Base-by-base conservation (phyloP, 1,284 basidiomycete species). In the Athelia sp. region DNA sequence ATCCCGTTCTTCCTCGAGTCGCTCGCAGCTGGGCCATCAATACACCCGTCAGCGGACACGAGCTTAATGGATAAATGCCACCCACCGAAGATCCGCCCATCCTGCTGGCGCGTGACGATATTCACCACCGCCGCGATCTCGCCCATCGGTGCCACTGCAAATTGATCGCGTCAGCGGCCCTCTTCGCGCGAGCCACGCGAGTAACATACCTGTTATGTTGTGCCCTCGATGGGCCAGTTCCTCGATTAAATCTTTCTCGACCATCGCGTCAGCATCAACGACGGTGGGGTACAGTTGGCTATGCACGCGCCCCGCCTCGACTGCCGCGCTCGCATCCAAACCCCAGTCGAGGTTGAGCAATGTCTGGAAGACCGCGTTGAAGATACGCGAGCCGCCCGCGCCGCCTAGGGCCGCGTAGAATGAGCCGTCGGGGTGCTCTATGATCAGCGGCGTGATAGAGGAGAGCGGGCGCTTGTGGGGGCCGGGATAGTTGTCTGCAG, bases 281-380 rank as follows among this genome's bases (percentile, higher is more conserved):
- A 67, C 42, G 14, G 63, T 52, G 0, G 96, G 95, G 53, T 85
- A 86, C 23, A 97, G 72, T 64, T 98, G 96, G 62, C 97, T 83
- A 62, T 98, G 95, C n/a, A 97, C 63, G n/a, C 95, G 76, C 0
- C 90, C 86, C 54, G 71, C 78, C 66, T 98, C 96, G 32, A 98
- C 82, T 0, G 95, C 91, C 26, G 77, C 65, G 51, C 86, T 84
- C 26, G 89, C 65, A 59, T 96, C 84, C 68, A 90, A 74, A 0
- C 88, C 93, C 78, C 88, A 90, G 24, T 84, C 75, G 19, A 93
- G 63, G 64, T 96, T 93, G 19, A 97, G 66, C 8, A 98, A 66
- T 21, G 86, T 82, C 63, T 96, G 93, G 45, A 90, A 81, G 4
- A 97, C 70, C 0, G 91, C 71, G 0, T 81, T 75, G 65, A 96